These are phyloP conservation scores for Pterocarpus santalinus DNA, from an alignment of 306 rosid species.

Conservation along the genomic window DNA sequence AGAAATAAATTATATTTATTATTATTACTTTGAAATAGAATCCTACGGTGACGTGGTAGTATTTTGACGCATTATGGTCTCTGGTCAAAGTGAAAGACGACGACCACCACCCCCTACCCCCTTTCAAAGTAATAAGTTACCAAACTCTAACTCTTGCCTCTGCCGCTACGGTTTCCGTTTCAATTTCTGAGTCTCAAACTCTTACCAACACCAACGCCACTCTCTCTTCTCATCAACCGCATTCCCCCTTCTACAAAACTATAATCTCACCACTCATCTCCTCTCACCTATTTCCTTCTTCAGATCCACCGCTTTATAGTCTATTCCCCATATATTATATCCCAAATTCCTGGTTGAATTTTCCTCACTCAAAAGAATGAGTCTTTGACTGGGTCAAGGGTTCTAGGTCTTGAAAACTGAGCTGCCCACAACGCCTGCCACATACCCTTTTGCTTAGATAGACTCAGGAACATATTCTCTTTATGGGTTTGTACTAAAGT, in stretches of 20 bases:
- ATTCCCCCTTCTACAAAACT: neutral
- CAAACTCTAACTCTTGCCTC: neutral
- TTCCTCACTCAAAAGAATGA: conserved; percentile 3
- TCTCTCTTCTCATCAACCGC: too few species aligned
- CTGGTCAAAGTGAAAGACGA: conserved; percentile 46
- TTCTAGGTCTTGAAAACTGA: conserved; percentile 63
- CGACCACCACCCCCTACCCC: neutral
- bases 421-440: conserved; percentile 48
- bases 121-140: neutral
- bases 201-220: too few species aligned
- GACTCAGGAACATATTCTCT: conserved; percentile 33
- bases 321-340: neutral
- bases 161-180: neutral
- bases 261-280: neutral
- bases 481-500: conserved; percentile 54
- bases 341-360: neutral
- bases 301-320: neutral
- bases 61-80: conserved; percentile 38
- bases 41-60: conserved; percentile 19
- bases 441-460: conserved; percentile 22
- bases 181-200: neutral
- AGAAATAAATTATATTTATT: too few species aligned
- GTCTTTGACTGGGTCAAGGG: conserved; percentile 65
- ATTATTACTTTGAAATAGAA: neutral
- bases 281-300: neutral